phyloP scores from a whole-genome alignment of 805 yeast genomes.

The Sungouiella blattae region DNA sequence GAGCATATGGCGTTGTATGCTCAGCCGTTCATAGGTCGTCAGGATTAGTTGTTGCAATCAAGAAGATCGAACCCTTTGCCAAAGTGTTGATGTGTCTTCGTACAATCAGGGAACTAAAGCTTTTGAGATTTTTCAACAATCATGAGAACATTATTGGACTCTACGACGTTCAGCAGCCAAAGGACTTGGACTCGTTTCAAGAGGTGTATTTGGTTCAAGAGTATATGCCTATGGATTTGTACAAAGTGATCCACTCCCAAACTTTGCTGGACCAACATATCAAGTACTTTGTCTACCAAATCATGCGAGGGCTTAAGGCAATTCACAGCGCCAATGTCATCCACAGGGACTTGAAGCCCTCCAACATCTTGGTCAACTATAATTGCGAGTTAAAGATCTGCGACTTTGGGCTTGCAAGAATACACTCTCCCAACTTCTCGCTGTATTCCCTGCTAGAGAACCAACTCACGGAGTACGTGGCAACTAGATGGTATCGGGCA shows the following conservation, averaged over 20 bases:
- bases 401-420: conserved; percentile 72
- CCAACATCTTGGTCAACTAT: conserved; percentile 62
- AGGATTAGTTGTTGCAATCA: conserved; percentile 66
- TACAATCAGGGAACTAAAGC: conserved; percentile 66
- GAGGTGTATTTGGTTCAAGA: conserved; percentile 79
- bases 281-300: conserved; percentile 68
- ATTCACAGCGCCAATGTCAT: conserved; percentile 72
- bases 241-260: conserved; percentile 56
- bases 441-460: conserved; percentile 27
- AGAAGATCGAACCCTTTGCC: conserved; percentile 70
- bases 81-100: conserved; percentile 63
- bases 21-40: conserved; percentile 63
- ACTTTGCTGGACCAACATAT: conserved; percentile 61
- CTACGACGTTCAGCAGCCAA: conserved; percentile 64
- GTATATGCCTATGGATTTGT: conserved; percentile 72
- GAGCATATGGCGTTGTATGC: conserved; percentile 80
- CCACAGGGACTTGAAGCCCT: conserved; percentile 76
- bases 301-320: conserved; percentile 64
- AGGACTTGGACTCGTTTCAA: conserved; percentile 52
- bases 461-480: conserved; percentile 74
- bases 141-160: conserved; percentile 74
- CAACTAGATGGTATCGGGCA: conserved; percentile 82
- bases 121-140: conserved; percentile 57
- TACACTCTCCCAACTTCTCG: conserved; percentile 20
- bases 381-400: conserved; percentile 75